These are phyloP conservation scores for Pestalotiopsis sp. DNA, from an alignment of 2,329 filamentous ascomycete species.

Conservation along the genomic window DNA sequence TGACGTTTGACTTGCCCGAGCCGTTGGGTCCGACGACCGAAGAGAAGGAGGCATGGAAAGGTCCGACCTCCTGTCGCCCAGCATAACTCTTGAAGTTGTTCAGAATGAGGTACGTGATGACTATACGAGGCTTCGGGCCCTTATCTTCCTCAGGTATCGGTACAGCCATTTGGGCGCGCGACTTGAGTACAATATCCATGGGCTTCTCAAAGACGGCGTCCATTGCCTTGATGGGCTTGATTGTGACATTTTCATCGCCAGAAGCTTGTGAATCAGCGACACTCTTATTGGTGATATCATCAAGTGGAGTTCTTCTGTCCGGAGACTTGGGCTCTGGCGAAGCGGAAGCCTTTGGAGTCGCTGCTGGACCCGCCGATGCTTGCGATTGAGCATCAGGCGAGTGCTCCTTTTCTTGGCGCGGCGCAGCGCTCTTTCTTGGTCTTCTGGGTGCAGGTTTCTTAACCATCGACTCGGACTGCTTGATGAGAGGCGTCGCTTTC, in stretches of 20 bases:
- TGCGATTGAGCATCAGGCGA: slow-evolving; percentile 35
- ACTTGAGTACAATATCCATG: slow-evolving; percentile 92
- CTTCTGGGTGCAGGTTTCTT: slow-evolving; percentile 52
- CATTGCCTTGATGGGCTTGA: slow-evolving; percentile 75
- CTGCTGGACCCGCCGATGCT: slow-evolving; percentile 40
- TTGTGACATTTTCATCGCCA: slow-evolving; percentile 49
- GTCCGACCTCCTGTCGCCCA: slow-evolving; percentile 90
- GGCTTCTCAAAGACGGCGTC: slow-evolving; percentile 82
- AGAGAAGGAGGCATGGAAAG: slow-evolving; percentile 96
- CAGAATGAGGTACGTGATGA: slow-evolving; percentile 88
- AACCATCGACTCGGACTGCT: slow-evolving; percentile 32
- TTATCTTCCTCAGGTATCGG: slow-evolving; percentile 69
- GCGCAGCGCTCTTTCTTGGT: slow-evolving; percentile 60
- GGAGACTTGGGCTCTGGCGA: slow-evolving; percentile 59
- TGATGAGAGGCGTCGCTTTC: slow-evolving; percentile 26
- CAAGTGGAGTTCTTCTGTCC: slow-evolving; percentile 60
- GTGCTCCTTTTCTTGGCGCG: slow-evolving; percentile 40
- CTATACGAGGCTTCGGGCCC: slow-evolving; percentile 81
- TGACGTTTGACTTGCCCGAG: slow-evolving; percentile 98
- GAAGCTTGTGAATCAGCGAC: slow-evolving; percentile 63
- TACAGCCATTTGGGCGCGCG: slow-evolving; percentile 66
- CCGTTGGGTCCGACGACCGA: slow-evolving; percentile 98
- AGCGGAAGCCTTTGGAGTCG: slow-evolving; percentile 56
- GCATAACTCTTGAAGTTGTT: slow-evolving; percentile 99
- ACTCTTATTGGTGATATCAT: slow-evolving; percentile 71